A percentile compares a stretch with the other conserved stretches of the same genome.
Conservation (phyloP, 805 yeast species). For the Wickerhamomyces alni region DNA sequence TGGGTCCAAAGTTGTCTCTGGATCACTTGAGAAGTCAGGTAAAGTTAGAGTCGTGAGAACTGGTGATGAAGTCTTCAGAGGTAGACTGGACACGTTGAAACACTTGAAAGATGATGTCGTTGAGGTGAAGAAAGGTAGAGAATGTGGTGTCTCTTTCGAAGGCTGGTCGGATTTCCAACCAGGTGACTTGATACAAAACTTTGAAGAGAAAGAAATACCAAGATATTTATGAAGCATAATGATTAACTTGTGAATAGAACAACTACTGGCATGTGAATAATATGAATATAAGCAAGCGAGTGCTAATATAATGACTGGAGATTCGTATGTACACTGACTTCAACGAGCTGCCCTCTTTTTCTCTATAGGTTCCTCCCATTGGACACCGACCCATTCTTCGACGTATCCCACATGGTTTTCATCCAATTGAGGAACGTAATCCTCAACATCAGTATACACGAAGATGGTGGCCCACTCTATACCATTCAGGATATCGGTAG, state of each 20-base stretch:
- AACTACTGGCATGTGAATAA: too few species aligned
- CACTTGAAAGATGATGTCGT: constrained; percentile 73
- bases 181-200: constrained; percentile 73
- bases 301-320: neutral
- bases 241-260: constrained; percentile 1
- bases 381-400: constrained; percentile 79
- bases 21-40: constrained; percentile 56
- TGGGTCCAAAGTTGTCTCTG: constrained; percentile 77
- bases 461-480: constrained; percentile 98
- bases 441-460: constrained; percentile 71
- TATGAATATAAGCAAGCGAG: too few species aligned
- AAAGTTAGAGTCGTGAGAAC: constrained; percentile 52
- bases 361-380: constrained; percentile 61
- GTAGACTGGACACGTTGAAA: constrained; percentile 66
- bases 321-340: too few species aligned
- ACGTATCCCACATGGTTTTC: constrained; percentile 69
- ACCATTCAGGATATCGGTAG: constrained; percentile 48
- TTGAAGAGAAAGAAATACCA: constrained; percentile 57
- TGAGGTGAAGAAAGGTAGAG: constrained; percentile 79
- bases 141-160: constrained; percentile 79
- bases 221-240: constrained; percentile 36
- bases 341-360: neutral
- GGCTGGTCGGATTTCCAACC: constrained; percentile 61
- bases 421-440: constrained; percentile 52
- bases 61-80: constrained; percentile 44